Evolutionary conservation across 441 rosid species (phyloP).

Genomic region (Populus hybrid): DNA sequence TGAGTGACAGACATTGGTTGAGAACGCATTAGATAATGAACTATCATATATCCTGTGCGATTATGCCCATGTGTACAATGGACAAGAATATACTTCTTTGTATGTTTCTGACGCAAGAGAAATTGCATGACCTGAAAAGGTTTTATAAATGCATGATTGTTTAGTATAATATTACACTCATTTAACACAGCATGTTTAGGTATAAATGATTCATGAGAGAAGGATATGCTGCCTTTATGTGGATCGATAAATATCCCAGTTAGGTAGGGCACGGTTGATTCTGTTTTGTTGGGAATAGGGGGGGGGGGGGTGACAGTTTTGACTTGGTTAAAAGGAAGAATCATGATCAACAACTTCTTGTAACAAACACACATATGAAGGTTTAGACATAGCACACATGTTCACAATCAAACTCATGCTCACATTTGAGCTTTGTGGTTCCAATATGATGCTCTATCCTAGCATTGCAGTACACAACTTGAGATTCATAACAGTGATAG

Average conservation of each 20-base stretch:
- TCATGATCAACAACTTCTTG: background rate
- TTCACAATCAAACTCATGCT: background rate
- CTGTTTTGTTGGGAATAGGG: background rate
- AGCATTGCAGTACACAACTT: background rate
- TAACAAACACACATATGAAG: background rate
- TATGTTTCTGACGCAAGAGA: slow-evolving; percentile 4
- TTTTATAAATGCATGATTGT: background rate
- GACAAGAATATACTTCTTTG: slow-evolving; percentile 74
- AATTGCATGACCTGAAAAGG: slow-evolving; percentile 13
- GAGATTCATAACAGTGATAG: background rate
- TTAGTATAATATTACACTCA: background rate
- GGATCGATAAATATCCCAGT: background rate
- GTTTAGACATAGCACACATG: background rate
- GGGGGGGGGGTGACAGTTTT: background rate
- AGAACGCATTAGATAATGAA: slow-evolving; percentile 50
- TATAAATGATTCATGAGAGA: background rate
- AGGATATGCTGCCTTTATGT: background rate
- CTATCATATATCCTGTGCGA: slow-evolving; percentile 94
- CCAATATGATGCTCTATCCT: background rate
- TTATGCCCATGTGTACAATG: slow-evolving; percentile 98
- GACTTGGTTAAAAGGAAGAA: background rate
- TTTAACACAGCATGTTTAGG: background rate
- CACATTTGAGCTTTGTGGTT: background rate
- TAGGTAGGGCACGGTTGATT: background rate
- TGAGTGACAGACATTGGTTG: background rate